Conservation (phyloP, 768 basidiomycete genomes). For the Lactarius vividus region DNA sequence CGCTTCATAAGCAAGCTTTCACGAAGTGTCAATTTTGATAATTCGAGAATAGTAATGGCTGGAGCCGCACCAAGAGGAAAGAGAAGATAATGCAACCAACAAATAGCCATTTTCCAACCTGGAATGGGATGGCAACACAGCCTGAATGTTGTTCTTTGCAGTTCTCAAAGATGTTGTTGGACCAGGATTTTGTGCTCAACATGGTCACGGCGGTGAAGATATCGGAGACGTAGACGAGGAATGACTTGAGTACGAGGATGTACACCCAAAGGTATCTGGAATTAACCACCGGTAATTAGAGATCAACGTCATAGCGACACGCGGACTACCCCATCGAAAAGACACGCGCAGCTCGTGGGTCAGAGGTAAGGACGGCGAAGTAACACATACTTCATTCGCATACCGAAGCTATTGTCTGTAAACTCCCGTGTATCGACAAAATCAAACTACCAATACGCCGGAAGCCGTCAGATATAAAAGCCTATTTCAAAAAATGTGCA, state of each 20-base stretch:
- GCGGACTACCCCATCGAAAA: background rate
- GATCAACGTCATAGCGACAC: background rate
- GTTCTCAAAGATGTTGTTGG: conserved; percentile 83
- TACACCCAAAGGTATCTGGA: conserved; percentile 90
- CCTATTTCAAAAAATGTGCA: conserved; percentile 25
- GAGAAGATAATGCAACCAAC: conserved; percentile 98
- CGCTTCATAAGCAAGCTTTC: conserved; percentile 84
- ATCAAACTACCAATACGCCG: conserved; percentile 67
- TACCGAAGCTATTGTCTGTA: conserved; percentile 79
- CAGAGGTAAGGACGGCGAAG: background rate
- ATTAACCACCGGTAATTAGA: conserved; percentile 2
- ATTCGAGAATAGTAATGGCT: background rate
- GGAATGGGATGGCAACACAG: conserved; percentile 85
- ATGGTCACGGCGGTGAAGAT: conserved; percentile 97
- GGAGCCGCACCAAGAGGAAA: conserved; percentile 79
- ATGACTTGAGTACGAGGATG: conserved; percentile 89
- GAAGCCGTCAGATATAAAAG: conserved; percentile 1
- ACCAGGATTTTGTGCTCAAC: conserved; percentile 89
- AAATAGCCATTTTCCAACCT: conserved; percentile 93
- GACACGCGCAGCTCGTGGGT: background rate
- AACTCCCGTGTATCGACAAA: conserved; percentile 94
- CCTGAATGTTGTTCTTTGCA: conserved; percentile 52
- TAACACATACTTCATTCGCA: conserved; percentile 72
- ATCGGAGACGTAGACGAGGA: conserved; percentile 96
- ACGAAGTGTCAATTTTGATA: background rate